phyloP scores from a whole-genome alignment of 805 yeast species.

The Ogataea thermomethanolica region DNA sequence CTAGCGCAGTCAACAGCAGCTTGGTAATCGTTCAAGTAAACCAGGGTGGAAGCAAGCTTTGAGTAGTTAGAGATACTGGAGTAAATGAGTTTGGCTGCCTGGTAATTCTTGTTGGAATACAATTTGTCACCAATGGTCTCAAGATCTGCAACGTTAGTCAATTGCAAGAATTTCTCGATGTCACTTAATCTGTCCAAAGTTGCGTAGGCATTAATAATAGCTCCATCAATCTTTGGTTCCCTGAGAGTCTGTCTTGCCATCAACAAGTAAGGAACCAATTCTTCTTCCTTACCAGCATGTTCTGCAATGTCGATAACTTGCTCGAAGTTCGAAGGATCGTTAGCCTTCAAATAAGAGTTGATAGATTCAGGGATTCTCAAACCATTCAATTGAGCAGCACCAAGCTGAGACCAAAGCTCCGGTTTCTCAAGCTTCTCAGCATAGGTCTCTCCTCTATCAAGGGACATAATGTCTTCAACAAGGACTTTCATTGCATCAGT shows the following conservation, averaged over 20 bases:
- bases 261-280: conserved; percentile 75
- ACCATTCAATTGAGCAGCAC: conserved; percentile 94
- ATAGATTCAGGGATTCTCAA: conserved; percentile 89
- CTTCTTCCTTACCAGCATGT: conserved; percentile 95
- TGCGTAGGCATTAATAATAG: conserved; percentile 84
- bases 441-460: conserved; percentile 90
- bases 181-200: conserved; percentile 69
- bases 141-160: conserved; percentile 89
- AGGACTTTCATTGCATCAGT: conserved; percentile 82
- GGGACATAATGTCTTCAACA: conserved; percentile 88
- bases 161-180: conserved; percentile 77
- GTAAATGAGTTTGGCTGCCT: conserved; percentile 88
- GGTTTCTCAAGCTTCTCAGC: conserved; percentile 86
- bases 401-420: conserved; percentile 91
- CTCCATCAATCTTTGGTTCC: conserved; percentile 92
- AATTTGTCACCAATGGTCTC: conserved; percentile 91
- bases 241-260: conserved; percentile 92
- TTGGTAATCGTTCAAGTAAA: conserved; percentile 87
- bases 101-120: conserved; percentile 74
- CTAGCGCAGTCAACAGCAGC: conserved; percentile 98
- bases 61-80: conserved; percentile 89
- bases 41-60: conserved; percentile 94
- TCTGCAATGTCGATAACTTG: conserved; percentile 93
- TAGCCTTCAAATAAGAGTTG: conserved; percentile 85
- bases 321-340: conserved; percentile 84